Percentiles rank a stretch among this genome's conserved stretches.
Conservation (phyloP, 1,284 basidiomycete genomes). For the Cutaneotrichosporon mucoides region DNA sequence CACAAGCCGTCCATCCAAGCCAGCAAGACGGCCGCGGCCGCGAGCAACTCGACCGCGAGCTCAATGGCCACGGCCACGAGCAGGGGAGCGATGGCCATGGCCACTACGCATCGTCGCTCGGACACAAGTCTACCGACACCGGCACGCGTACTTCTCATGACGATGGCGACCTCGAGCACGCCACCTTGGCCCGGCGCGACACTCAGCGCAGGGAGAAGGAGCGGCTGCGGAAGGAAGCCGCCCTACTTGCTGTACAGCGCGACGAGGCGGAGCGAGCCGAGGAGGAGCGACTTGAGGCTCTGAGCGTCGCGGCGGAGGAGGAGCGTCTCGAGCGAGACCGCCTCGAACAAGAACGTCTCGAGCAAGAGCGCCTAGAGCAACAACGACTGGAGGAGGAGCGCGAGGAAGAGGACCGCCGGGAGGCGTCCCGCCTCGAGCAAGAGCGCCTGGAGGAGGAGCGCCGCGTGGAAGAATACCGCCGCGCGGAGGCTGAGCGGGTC, state of each 20-base stretch:
- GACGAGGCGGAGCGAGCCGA: background rate
- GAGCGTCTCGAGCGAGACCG: conserved; percentile 4
- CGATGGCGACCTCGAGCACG: background rate
- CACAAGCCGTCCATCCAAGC: too few relatives aligned
- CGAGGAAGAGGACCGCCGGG: too few relatives aligned
- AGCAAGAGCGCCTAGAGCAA: too few relatives aligned
- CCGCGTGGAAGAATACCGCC: background rate
- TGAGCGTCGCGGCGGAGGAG: conserved; percentile 4
- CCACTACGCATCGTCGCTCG: too few relatives aligned
- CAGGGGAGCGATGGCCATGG: too few relatives aligned
- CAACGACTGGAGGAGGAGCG: too few relatives aligned
- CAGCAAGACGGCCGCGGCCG: too few relatives aligned
- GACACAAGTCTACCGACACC: background rate
- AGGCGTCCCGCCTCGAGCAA: background rate
- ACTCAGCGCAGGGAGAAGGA: background rate
- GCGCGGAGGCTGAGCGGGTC: background rate
- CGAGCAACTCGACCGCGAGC: too few relatives aligned
- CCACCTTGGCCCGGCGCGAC: background rate
- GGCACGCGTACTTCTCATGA: background rate
- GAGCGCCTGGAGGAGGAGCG: background rate
- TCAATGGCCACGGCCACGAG: too few relatives aligned
- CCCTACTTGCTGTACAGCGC: background rate
- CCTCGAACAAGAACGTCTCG: too few relatives aligned
- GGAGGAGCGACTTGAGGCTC: conserved; percentile 7
- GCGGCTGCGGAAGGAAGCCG: background rate